Percentiles rank a stretch among this genome's conserved stretches.
Evolutionary conservation across 2,329 filamentous ascomycete genomes (phyloP).

Genomic region (Calonectria honghensis): DNA sequence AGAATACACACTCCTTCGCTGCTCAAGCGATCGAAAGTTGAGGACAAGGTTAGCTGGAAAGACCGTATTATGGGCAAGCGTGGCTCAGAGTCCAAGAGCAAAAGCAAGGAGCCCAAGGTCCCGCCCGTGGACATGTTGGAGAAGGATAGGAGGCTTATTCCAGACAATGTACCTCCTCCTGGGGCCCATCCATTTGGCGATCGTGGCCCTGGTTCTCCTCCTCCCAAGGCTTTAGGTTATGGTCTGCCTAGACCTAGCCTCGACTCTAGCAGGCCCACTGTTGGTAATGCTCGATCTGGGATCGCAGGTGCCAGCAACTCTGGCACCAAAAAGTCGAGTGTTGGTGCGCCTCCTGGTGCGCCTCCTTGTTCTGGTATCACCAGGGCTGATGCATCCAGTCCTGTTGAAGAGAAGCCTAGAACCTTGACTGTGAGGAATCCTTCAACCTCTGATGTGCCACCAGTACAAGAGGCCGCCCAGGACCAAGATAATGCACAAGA

Average conservation of each 20-base stretch:
- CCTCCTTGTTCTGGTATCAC: background rate
- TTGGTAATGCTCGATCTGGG: background rate
- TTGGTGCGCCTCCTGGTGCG: background rate
- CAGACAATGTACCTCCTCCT: slow-evolving; percentile 10
- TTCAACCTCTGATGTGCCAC: background rate
- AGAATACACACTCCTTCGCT: slow-evolving; percentile 3
- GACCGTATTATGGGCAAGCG: slow-evolving; percentile 36
- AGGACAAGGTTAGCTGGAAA: slow-evolving; percentile 33
- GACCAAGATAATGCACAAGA: background rate
- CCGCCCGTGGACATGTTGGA: background rate
- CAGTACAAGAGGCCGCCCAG: background rate
- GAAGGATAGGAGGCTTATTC: background rate
- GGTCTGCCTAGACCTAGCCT: background rate
- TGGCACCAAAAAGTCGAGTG: background rate
- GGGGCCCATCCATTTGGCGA: slow-evolving; percentile 5
- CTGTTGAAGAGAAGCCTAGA: background rate
- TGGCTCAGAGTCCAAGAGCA: slow-evolving; percentile 28
- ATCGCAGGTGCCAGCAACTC: background rate
- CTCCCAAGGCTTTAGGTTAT: background rate
- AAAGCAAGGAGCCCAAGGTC: background rate
- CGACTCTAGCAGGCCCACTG: background rate
- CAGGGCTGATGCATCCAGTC: background rate
- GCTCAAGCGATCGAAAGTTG: slow-evolving; percentile 16
- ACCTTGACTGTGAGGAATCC: slow-evolving; percentile 15
- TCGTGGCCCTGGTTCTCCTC: slow-evolving; percentile 3